phyloP scores from a whole-genome alignment of 768 basidiomycete genomes.

The Cystobasidium ongulense region DNA sequence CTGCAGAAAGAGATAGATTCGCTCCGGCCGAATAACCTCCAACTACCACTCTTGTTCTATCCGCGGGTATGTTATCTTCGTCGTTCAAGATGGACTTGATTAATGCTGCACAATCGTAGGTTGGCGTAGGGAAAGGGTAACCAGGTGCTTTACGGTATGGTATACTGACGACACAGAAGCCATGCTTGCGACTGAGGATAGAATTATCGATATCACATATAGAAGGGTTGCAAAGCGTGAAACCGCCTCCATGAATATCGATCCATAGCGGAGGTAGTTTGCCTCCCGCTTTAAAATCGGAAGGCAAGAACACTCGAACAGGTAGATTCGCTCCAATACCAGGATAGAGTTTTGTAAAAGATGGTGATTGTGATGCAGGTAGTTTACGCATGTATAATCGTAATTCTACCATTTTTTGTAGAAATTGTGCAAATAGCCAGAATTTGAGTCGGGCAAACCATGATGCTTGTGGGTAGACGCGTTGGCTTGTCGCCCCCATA shows the following conservation, averaged over 20 bases:
- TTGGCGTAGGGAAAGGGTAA: slow-evolving; percentile 11
- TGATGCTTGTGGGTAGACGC: background rate
- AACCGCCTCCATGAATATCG: slow-evolving; percentile 11
- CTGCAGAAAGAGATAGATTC: slow-evolving; percentile 5
- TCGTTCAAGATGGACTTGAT: slow-evolving; percentile 14
- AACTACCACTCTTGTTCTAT: slow-evolving; percentile 14
- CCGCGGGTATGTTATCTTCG: background rate
- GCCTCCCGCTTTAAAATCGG: background rate
- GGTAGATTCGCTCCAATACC: background rate
- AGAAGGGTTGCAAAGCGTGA: background rate
- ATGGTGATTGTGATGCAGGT: background rate
- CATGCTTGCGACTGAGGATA: slow-evolving; percentile 9
- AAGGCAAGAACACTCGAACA: background rate
- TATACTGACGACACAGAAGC: slow-evolving; percentile 22
- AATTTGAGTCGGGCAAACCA: slow-evolving; percentile 1
- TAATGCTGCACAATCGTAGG: slow-evolving; percentile 7
- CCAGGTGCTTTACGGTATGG: background rate
- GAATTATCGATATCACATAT: slow-evolving; percentile 14
- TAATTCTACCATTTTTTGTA: background rate
- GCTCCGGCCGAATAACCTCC: slow-evolving; percentile 25
- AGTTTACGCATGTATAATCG: background rate
- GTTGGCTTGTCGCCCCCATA: background rate
- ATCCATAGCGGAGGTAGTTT: background rate
- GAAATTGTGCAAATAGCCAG: background rate
- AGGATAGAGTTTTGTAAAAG: slow-evolving; percentile 5